A percentile compares a stretch with the other conserved stretches of the same genome.
Evolutionary conservation across 768 basidiomycete genomes (phyloP).

Genomic region (Mycena kentingensis): DNA sequence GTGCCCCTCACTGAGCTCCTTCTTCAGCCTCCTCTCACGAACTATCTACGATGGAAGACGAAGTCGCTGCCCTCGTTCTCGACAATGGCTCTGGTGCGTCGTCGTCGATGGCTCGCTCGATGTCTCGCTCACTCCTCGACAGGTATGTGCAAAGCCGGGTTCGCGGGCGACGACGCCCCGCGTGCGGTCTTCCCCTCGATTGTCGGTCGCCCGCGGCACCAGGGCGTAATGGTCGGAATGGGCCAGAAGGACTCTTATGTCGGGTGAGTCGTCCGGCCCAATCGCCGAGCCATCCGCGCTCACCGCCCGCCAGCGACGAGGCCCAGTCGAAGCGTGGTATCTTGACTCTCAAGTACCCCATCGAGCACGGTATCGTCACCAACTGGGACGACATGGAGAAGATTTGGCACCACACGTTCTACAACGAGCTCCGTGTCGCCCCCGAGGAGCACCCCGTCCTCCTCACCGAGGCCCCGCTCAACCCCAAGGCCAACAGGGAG

Average conservation of each 20-base stretch:
- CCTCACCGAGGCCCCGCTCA: conserved; percentile 70
- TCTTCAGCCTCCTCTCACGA: conserved; percentile 3
- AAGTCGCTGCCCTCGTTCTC: conserved; percentile 43
- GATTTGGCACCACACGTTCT: conserved; percentile 57
- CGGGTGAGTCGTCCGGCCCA: conserved; percentile 42
- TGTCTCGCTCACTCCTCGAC: conserved; percentile 40
- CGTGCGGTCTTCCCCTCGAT: conserved; percentile 79
- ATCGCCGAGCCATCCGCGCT: background rate
- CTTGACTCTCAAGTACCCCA: conserved; percentile 76
- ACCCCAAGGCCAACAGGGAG: conserved; percentile 73
- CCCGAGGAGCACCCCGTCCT: conserved; percentile 75
- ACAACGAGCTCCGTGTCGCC: conserved; percentile 74
- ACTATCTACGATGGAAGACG: conserved; percentile 31
- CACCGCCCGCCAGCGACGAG: conserved; percentile 54
- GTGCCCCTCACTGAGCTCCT: background rate
- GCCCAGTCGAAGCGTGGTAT: conserved; percentile 77
- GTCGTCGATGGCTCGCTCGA: background rate
- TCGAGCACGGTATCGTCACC: conserved; percentile 33
- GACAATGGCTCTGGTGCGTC: conserved; percentile 69
- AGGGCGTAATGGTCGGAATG: conserved; percentile 80
- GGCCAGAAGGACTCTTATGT: conserved; percentile 79
- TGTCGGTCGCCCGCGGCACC: conserved; percentile 72
- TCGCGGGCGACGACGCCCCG: conserved; percentile 64
- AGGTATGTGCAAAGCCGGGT: conserved; percentile 27
- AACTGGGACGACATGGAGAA: conserved; percentile 27